A percentile compares a stretch with the other conserved stretches of the same genome.
Evolutionary conservation across 257 asterid species (phyloP).

Genomic region (Salvia rosmarinus): DNA sequence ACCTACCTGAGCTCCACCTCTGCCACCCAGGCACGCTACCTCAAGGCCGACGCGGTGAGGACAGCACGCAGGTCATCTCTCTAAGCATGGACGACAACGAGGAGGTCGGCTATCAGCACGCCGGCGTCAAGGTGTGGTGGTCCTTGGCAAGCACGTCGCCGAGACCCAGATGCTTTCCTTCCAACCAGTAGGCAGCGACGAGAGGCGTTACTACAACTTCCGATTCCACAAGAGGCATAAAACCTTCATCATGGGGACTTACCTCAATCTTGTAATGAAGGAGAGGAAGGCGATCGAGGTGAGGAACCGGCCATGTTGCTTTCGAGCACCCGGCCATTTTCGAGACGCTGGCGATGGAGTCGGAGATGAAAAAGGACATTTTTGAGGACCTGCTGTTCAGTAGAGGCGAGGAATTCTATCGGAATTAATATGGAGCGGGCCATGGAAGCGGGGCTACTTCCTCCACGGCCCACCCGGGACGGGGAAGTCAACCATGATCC

Average conservation of each 20-base stretch:
- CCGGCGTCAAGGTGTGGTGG: conserved; percentile 43
- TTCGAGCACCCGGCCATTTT: conserved; percentile 46
- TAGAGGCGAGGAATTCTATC: conserved; percentile 25
- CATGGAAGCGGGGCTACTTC: conserved; percentile 43
- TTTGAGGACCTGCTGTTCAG: conserved; percentile 36
- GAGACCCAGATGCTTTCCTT: conserved; percentile 37
- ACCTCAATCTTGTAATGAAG: conserved; percentile 34
- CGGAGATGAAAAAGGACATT: conserved; percentile 32
- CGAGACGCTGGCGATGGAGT: conserved; percentile 40
- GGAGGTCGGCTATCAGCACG: conserved; percentile 35
- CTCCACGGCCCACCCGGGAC: conserved; percentile 48
- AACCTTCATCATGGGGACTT: conserved; percentile 19
- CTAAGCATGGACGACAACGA: conserved; percentile 47
- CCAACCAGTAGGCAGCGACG: conserved; percentile 33
- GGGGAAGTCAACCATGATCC: conserved; percentile 45
- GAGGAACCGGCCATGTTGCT: conserved; percentile 35
- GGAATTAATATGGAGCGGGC: conserved; percentile 40
- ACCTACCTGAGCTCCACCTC: conserved; percentile 46
- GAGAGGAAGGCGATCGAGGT: conserved; percentile 34
- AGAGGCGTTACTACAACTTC: conserved; percentile 38
- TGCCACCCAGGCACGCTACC: conserved; percentile 41
- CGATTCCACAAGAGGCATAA: conserved; percentile 32
- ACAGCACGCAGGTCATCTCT: conserved; percentile 31
- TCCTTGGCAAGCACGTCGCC: conserved; percentile 36
- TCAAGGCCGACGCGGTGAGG: conserved; percentile 37